Evolutionary conservation across 2,329 filamentous ascomycete genomes (phyloP), one percentile per base, ranked within the genome.

Genomic region (Furcasterigmium sp.): DNA sequence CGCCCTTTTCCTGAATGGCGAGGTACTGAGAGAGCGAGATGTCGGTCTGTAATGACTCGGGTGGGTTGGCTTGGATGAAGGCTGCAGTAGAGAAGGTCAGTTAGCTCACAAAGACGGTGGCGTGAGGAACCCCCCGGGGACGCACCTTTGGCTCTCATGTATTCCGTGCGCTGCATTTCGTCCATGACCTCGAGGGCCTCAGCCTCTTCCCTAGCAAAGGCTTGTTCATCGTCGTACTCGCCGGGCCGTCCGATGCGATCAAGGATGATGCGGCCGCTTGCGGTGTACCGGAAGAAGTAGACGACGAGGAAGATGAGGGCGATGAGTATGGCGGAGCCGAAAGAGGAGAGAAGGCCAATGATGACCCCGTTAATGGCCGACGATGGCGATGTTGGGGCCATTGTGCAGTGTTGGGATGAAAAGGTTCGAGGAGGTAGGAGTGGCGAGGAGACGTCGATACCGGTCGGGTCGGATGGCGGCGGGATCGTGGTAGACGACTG

Each of bases 1-100:
- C 91, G 40, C 93, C 93, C 65, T 98, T 98, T 70, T 98, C 93
- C 69, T 98, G 93, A 53, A 98, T 98, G 34, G 93, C 93, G 46
- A 98, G 78, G 62, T 95, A 97, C 63, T 98, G 93, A 28, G 93
- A 97, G 51, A 98, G 71, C 18, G 93, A 97, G 51, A 98, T 98
- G 61, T 98, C 93, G 53, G 93, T 97, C 58, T 93, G 90, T 46
- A 91, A 72, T 8, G 93, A 97, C 64, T 98, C 93, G 51, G 93
- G 90, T 3, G 91, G 93, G 60, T 97, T 96, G 44, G 85, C 88
- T 63, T 93, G 85, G 49, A 96, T 82, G 60, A 95, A 98, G 25
- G 91, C 93, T 98, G 54, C 35, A 35, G 29, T 29, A 6, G 30
- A n/a, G 17, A 41, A 40, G 26, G 30, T 39, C 28, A 42, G 35